Conservation (phyloP, 2,329 filamentous ascomycete genomes). For the Ophiostoma ulmi region DNA sequence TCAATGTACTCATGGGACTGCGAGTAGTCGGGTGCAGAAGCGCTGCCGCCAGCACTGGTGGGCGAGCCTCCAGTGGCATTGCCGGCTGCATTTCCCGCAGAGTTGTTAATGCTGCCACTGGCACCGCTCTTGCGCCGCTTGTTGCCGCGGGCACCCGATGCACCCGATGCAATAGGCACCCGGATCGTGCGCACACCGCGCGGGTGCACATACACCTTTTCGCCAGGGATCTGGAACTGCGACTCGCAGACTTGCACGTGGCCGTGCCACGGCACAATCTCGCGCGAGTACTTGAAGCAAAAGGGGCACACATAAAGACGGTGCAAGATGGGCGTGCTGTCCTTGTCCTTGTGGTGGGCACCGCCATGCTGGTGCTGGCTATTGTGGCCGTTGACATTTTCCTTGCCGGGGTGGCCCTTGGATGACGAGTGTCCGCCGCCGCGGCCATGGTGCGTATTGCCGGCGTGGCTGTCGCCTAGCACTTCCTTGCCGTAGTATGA, state of each 20-base stretch:
- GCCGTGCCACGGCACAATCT: slow-evolving; percentile 53
- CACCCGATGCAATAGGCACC: slow-evolving; percentile 32
- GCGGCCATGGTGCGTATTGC: slow-evolving; percentile 28
- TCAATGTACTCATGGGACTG: slow-evolving; percentile 34
- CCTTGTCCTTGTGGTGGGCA: slow-evolving; percentile 31
- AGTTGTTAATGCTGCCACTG: slow-evolving; percentile 31
- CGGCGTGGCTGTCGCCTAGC: slow-evolving; percentile 44
- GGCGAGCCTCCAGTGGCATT: slow-evolving; percentile 15
- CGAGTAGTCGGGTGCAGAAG: slow-evolving; percentile 19
- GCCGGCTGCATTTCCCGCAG: slow-evolving; percentile 31
- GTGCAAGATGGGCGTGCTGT: slow-evolving; percentile 48
- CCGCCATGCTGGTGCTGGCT: background rate
- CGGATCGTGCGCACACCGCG: slow-evolving; percentile 41
- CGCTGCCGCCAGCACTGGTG: background rate
- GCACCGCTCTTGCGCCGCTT: background rate
- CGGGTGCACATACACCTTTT: slow-evolving; percentile 66
- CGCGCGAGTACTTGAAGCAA: slow-evolving; percentile 87
- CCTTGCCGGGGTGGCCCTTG: slow-evolving; percentile 27
- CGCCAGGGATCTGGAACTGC: slow-evolving; percentile 54
- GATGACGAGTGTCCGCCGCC: slow-evolving; percentile 6
- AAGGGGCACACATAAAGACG: slow-evolving; percentile 80
- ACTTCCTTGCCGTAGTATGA: slow-evolving; percentile 79
- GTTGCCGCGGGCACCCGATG: background rate
- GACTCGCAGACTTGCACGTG: slow-evolving; percentile 56
- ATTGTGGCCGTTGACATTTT: slow-evolving; percentile 25